Evolutionary conservation across 169 alveolate species (phyloP).

Genomic region (Miamiensis avidus): DNA sequence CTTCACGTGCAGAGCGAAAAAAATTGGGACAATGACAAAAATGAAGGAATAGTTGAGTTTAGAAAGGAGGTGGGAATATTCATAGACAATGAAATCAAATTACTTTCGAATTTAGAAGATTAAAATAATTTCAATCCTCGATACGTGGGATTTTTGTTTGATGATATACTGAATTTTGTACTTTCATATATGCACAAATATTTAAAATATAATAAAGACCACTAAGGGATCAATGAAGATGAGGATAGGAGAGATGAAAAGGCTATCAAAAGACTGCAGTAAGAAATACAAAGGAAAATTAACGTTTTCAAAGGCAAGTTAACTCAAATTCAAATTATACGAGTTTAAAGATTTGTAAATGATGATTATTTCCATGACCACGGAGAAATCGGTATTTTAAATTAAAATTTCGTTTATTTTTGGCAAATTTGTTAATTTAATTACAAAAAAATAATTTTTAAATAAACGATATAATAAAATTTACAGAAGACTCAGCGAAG

Average conservation of each 20-base stretch:
- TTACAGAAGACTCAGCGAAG: background rate
- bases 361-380: background rate
- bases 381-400: background rate
- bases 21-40: background rate
- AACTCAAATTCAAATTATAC: background rate
- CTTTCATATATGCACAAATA: slow-evolving; percentile 13
- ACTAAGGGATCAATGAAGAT: no score
- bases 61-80: background rate
- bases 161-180: background rate
- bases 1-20: background rate
- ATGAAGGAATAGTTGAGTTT: background rate
- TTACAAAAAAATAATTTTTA: no score
- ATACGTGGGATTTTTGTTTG: slow-evolving; percentile 13
- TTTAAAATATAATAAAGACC: background rate
- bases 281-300: background rate
- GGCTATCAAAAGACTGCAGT: no score
- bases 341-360: background rate
- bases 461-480: no score
- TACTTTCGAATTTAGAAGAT: background rate
- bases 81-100: background rate
- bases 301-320: background rate
- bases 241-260: slow-evolving; percentile 18
- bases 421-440: no score
- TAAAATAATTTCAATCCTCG: background rate
- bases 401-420: no score